Base-by-base conservation (phyloP, 352 stramenopile species). In the Globisporangium parvum region DNA sequence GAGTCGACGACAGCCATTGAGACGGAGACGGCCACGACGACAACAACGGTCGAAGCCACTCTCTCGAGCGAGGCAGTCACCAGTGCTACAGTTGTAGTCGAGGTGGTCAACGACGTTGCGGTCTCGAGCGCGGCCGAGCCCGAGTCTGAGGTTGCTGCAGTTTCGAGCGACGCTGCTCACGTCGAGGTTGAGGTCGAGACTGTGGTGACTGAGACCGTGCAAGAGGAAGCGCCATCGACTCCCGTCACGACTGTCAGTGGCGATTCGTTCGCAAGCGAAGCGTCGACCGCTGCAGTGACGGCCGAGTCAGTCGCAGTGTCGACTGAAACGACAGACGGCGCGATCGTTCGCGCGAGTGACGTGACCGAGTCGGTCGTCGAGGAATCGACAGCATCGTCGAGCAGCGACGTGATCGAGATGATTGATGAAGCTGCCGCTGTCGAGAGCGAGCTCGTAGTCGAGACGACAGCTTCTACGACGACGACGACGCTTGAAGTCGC, bases 131-230 rank as follows among this genome's bases (percentile, higher is more conserved):
- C n/a, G 10, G 37, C n/a, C 17, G 31, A 11, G 15, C 14, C 37
- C 11, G 33, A 35, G 31, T 35, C 24, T 23, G n/a, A 26, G 17
- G 20, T 24, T 0, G 42, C 20, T 21, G n/a, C 23, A 20, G 44
- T 33, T 47, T 26, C 44, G 17, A n/a, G 6, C 17, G 24, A 28
- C 14, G 26, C 31, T 15, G 39, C 23, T 28, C 3, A 35, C 6
- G 31, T 26, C 14, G 21, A 51, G 33, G 21, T 52, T 10, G 15
- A 58, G 24, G 52, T 51, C 28, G 44, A 47, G 24, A 26, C 42
- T 9, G 6, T 11, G 31, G 9, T 6, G 31, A 35, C 31, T 35
- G 31, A 2, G 31, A 35, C 31, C 3, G 9, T 35, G 3, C 31
- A 35, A 11, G 9, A 9, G 6, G 31, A 35, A 9, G 31, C 31